These are phyloP conservation scores for Wickerhamomyces bovis DNA, from an alignment of 805 yeast species.

Conservation along the genomic window DNA sequence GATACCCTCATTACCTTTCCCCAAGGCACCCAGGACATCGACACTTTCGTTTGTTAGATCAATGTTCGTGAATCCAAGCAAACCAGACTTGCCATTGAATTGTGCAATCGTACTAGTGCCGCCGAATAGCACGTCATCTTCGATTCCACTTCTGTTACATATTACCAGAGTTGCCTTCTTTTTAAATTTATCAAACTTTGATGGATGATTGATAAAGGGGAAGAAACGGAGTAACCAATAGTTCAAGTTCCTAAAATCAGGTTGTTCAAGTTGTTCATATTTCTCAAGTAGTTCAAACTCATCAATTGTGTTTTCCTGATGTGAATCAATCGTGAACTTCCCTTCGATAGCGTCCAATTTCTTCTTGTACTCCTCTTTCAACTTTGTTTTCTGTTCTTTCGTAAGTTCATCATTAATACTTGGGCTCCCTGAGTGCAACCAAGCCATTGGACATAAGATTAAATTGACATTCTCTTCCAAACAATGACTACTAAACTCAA, in stretches of 20 bases:
- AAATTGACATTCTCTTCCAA: constrained; percentile 42
- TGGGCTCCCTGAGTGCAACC: constrained; percentile 56
- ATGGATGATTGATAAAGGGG: constrained; percentile 46
- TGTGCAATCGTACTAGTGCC: constrained; percentile 56
- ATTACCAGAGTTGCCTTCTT: constrained; percentile 37
- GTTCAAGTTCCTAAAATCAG: constrained; percentile 46
- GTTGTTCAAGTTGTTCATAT: constrained; percentile 28
- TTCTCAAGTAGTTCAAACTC: constrained; percentile 13
- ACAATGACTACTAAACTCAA: constrained; percentile 62
- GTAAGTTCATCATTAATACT: constrained; percentile 25
- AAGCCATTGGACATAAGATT: constrained; percentile 78
- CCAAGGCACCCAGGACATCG: constrained; percentile 46
- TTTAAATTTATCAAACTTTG: constrained; percentile 7
- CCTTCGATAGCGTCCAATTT: constrained; percentile 15
- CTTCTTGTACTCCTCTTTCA: constrained; percentile 5
- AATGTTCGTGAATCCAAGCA: constrained; percentile 20
- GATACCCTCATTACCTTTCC: constrained; percentile 62
- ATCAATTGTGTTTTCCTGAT: constrained; percentile 1
- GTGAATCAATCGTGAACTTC: constrained; percentile 11
- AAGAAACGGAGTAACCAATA: constrained; percentile 73
- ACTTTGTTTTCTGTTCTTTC: constrained; percentile 11
- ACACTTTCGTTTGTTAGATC: constrained; percentile 47
- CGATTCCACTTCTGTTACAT: constrained; percentile 78
- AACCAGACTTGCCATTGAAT: constrained; percentile 37
- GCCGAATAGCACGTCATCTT: constrained; percentile 58